These are phyloP conservation scores for Aspergillus novofumigatus DNA, from an alignment of 2,329 filamentous ascomycete genomes.

Conservation along the genomic window DNA sequence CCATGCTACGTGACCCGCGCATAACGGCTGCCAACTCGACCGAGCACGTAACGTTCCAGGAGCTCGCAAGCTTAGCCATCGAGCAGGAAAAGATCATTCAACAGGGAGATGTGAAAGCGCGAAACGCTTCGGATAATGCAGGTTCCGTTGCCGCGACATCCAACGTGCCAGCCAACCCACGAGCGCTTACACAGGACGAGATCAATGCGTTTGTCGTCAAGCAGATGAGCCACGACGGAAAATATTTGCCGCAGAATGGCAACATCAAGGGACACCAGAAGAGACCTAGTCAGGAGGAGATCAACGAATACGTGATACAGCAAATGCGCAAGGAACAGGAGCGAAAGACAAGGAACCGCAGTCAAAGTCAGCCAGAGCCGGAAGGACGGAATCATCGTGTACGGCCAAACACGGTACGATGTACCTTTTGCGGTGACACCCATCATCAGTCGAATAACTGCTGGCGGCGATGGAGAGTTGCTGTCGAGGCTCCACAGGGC, in stretches of 20 bases:
- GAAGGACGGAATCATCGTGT: slow-evolving; percentile 1
- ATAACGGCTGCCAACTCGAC: slow-evolving; percentile 15
- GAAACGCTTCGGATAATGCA: background rate
- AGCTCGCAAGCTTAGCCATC: slow-evolving; percentile 19
- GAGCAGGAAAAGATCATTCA: slow-evolving; percentile 16
- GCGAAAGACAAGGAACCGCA: slow-evolving; percentile 13
- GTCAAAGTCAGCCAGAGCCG: slow-evolving; percentile 20
- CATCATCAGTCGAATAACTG: slow-evolving; percentile 20
- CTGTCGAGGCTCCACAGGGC: slow-evolving; percentile 20
- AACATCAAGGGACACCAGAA: slow-evolving; percentile 15
- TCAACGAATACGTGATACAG: slow-evolving; percentile 25
- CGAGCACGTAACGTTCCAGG: slow-evolving; percentile 19
- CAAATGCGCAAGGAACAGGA: slow-evolving; percentile 25
- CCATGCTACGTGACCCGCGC: slow-evolving; percentile 22
- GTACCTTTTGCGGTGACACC: slow-evolving; percentile 21
- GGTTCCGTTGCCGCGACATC: background rate
- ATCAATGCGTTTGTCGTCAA: slow-evolving; percentile 25
- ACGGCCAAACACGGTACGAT: slow-evolving; percentile 8
- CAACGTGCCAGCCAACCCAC: slow-evolving; percentile 1
- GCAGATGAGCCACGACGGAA: slow-evolving; percentile 18
- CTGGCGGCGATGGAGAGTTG: slow-evolving; percentile 21
- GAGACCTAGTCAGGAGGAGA: slow-evolving; percentile 26
- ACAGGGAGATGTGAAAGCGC: background rate
- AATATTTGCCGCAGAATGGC: slow-evolving; percentile 1
- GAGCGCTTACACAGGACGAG: slow-evolving; percentile 20